phyloP scores from a whole-genome alignment of 1,284 basidiomycete genomes.

The Leucoagaricus sp. region DNA sequence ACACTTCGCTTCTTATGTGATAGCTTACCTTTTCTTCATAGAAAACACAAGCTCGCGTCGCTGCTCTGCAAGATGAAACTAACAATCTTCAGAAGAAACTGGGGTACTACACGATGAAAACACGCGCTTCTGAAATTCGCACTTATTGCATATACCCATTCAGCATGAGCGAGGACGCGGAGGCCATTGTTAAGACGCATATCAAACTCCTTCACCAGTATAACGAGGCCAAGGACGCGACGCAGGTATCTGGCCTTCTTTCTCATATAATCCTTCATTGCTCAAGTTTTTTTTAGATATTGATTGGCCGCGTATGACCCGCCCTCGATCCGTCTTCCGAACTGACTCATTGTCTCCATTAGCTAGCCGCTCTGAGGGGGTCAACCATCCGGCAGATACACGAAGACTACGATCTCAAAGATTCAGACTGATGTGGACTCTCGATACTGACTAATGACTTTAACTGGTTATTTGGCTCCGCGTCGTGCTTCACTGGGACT shows the following conservation, averaged over 20 bases:
- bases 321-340: constrained; percentile 8
- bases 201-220: constrained; percentile 74
- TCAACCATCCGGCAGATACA: constrained; percentile 73
- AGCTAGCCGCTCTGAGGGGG: constrained; percentile 67
- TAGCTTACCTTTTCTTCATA: constrained; percentile 21
- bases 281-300: constrained; percentile 38
- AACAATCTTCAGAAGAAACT: constrained; percentile 50
- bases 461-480: neutral
- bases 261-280: neutral
- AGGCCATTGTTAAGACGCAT: constrained; percentile 66
- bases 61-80: constrained; percentile 54
- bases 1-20: neutral
- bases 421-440: constrained; percentile 25
- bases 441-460: neutral
- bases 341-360: constrained; percentile 17
- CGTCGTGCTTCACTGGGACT: no score
- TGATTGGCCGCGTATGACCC: constrained; percentile 54
- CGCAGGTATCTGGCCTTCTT: constrained; percentile 50
- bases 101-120: constrained; percentile 42
- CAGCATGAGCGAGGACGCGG: constrained; percentile 57
- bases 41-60: constrained; percentile 56
- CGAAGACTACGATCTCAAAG: constrained; percentile 57
- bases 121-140: neutral
- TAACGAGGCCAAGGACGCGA: constrained; percentile 80
- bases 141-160: constrained; percentile 8